Conservation (phyloP, 1,284 basidiomycete species). For the Ustilago loliicola region DNA sequence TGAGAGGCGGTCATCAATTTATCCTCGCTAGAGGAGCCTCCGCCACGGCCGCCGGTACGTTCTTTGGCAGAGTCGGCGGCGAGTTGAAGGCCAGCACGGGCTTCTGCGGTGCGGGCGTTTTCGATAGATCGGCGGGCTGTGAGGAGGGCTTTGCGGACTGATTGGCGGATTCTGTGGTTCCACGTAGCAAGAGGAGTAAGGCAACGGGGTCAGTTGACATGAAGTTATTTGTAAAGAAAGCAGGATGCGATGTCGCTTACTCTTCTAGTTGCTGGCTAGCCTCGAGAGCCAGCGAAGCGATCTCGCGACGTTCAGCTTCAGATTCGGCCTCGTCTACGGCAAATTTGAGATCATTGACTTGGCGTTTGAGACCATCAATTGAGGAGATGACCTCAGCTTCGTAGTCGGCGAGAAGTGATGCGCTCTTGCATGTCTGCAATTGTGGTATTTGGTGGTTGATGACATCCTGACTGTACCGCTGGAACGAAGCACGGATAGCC, state of each 20-base stretch:
- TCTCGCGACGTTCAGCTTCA: slow-evolving; percentile 29
- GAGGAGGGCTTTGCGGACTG: slow-evolving; percentile 35
- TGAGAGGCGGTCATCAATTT: slow-evolving; percentile 62
- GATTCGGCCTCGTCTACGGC: slow-evolving; percentile 57
- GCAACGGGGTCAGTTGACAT: not conserved
- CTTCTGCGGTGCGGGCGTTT: slow-evolving; percentile 31
- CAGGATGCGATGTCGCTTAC: not conserved
- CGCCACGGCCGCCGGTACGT: slow-evolving; percentile 36
- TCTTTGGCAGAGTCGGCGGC: slow-evolving; percentile 53
- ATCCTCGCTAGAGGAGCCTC: slow-evolving; percentile 55
- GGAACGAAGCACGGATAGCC: slow-evolving; percentile 38
- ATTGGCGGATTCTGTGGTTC: slow-evolving; percentile 21
- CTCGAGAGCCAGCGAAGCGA: slow-evolving; percentile 15
- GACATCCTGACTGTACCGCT: slow-evolving; percentile 49
- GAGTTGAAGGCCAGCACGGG: slow-evolving; percentile 33
- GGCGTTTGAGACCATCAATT: slow-evolving; percentile 46
- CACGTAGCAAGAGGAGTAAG: not conserved
- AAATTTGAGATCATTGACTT: slow-evolving; percentile 49
- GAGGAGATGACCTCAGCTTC: slow-evolving; percentile 55
- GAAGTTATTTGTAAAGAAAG: not conserved
- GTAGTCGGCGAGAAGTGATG: slow-evolving; percentile 39
- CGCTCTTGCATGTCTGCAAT: slow-evolving; percentile 34
- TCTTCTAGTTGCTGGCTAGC: slow-evolving; percentile 34
- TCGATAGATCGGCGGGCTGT: slow-evolving; percentile 36
- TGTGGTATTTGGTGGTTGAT: slow-evolving; percentile 49